Percentiles rank a stretch among this genome's conserved stretches.
These are phyloP conservation scores for Heritiera littoralis DNA, from an alignment of 345 rosid genomes.

Conservation along the genomic window DNA sequence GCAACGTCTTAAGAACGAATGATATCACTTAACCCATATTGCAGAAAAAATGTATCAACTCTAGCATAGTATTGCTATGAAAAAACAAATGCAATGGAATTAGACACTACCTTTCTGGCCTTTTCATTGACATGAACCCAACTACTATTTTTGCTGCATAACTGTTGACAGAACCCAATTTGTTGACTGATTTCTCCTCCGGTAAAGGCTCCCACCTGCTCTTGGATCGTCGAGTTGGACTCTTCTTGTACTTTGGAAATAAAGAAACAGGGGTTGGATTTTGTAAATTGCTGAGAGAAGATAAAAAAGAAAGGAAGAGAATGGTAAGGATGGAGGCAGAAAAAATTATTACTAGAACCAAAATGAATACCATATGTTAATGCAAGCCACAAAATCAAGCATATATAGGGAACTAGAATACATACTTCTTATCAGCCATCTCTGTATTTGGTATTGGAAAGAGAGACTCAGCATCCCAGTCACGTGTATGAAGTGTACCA, in stretches of 20 bases:
- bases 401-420: background rate
- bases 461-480: conserved; percentile 21
- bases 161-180: conserved; percentile 40
- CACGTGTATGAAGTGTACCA: conserved; percentile 21
- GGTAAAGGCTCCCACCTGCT: conserved; percentile 98
- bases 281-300: background rate
- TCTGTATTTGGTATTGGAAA: conserved; percentile 16
- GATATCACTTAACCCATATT: background rate
- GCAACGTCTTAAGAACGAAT: conserved; percentile 8
- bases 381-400: background rate
- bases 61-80: background rate
- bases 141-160: conserved; percentile 52
- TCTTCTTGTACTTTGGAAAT: background rate
- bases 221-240: conserved; percentile 75
- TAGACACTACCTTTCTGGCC: conserved; percentile 55
- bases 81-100: conserved; percentile 15
- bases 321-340: background rate
- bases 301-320: background rate
- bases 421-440: conserved; percentile 12
- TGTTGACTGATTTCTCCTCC: conserved; percentile 61
- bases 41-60: background rate
- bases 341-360: background rate
- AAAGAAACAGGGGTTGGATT: background rate
- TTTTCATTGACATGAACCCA: conserved; percentile 51
- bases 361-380: background rate